Evolutionary conservation across 2,329 filamentous ascomycete genomes (phyloP).

Genomic region (Talaromyces sp.): DNA sequence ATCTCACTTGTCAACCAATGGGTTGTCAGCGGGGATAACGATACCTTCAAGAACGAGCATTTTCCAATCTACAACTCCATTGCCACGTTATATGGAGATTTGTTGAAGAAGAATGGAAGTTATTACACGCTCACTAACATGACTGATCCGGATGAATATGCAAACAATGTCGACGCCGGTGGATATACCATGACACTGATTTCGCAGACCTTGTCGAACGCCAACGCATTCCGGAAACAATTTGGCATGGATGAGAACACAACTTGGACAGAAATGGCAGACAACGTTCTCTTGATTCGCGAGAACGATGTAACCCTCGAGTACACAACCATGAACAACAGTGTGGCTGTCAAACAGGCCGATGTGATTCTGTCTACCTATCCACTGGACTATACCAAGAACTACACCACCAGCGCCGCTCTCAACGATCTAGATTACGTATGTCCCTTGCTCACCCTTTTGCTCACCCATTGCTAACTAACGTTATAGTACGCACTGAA

Average conservation of each 20-base stretch:
- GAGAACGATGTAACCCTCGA: conserved; percentile 62
- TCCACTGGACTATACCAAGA: conserved; percentile 58
- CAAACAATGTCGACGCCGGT: conserved; percentile 64
- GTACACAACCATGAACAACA: conserved; percentile 64
- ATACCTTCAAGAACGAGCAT: conserved; percentile 53
- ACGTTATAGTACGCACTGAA: conserved; percentile 59
- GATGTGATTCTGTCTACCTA: conserved; percentile 67
- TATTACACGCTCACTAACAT: conserved; percentile 58
- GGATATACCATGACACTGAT: conserved; percentile 66
- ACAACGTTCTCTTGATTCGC: conserved; percentile 55
- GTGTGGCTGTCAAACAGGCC: conserved; percentile 65
- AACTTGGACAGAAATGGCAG: conserved; percentile 56
- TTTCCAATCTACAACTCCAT: conserved; percentile 64
- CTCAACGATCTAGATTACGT: conserved; percentile 61
- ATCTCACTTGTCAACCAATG: conserved; percentile 60
- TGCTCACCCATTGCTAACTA: neutral
- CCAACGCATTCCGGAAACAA: conserved; percentile 55
- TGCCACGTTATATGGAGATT: conserved; percentile 58
- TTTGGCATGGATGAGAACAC: conserved; percentile 55
- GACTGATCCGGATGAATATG: conserved; percentile 71
- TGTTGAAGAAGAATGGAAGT: conserved; percentile 59
- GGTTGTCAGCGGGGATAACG: conserved; percentile 56
- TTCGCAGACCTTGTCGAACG: conserved; percentile 52
- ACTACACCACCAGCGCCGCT: conserved; percentile 49
- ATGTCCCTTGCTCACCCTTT: conserved; percentile 20